phyloP scores from a whole-genome alignment of 371 early-diverging fungal genomes.

The Basidiobolus meristosporus region DNA sequence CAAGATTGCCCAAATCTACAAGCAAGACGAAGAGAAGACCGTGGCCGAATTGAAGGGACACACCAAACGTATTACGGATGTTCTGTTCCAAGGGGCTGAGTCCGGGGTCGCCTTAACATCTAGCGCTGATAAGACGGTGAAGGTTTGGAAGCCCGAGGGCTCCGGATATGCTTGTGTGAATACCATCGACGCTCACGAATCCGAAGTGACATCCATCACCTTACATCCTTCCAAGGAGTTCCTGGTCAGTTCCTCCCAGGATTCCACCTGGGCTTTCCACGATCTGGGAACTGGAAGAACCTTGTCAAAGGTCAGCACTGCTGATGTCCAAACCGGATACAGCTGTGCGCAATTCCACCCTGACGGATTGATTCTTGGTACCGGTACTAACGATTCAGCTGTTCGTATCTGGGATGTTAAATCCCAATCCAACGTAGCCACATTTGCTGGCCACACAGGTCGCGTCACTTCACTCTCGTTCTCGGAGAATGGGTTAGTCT shows the following conservation, averaged over 20 bases:
- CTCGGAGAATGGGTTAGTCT: conserved; percentile 59
- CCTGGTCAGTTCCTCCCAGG: conserved; percentile 50
- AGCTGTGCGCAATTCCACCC: conserved; percentile 73
- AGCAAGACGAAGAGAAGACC: conserved; percentile 36
- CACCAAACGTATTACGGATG: conserved; percentile 51
- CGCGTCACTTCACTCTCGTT: conserved; percentile 52
- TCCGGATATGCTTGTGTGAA: conserved; percentile 4
- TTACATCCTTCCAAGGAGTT: conserved; percentile 65
- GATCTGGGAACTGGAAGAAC: conserved; percentile 45
- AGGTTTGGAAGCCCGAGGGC: conserved; percentile 37
- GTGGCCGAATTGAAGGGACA: conserved; percentile 60
- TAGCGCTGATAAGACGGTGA: conserved; percentile 66
- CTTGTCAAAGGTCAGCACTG: conserved; percentile 19
- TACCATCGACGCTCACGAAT: conserved; percentile 25
- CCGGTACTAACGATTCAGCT: conserved; percentile 52
- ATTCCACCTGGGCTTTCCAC: conserved; percentile 65
- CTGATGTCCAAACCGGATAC: conserved; percentile 20
- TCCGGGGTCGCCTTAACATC: conserved; percentile 31
- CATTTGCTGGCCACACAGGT: conserved; percentile 53
- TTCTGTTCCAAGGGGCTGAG: conserved; percentile 20
- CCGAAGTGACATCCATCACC: conserved; percentile 46
- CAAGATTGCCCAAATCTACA: conserved; percentile 50
- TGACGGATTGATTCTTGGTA: conserved; percentile 72
- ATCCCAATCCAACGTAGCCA: conserved; percentile 41
- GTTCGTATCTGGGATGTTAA: conserved; percentile 79